Percentiles rank a stretch among this genome's conserved stretches.
Conservation (phyloP, 2,329 filamentous ascomycete species). For the Mycogone perniciosa region DNA sequence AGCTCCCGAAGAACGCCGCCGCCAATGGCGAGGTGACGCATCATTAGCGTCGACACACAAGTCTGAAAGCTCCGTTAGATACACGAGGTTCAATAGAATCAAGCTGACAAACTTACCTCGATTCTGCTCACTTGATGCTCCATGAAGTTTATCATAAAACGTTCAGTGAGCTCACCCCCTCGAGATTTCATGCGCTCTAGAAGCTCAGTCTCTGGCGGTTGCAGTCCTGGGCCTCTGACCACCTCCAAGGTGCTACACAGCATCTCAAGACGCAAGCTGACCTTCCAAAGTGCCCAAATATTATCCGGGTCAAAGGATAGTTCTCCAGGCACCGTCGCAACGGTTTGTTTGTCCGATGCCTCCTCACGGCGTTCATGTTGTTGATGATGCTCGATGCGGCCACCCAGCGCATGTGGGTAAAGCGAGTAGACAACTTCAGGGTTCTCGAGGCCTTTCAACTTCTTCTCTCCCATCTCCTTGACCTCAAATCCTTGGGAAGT, state of each 20-base stretch:
- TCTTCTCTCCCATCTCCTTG: constrained; percentile 91
- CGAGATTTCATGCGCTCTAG: constrained; percentile 61
- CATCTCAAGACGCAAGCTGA: constrained; percentile 86
- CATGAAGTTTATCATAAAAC: constrained; percentile 80
- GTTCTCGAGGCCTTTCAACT: constrained; percentile 95
- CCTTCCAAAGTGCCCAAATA: constrained; percentile 84
- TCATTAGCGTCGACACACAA: constrained; percentile 69
- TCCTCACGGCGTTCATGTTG: constrained; percentile 40
- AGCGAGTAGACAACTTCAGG: constrained; percentile 93
- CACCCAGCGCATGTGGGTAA: constrained; percentile 82
- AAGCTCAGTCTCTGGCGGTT: constrained; percentile 75
- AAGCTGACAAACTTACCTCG: constrained; percentile 59
- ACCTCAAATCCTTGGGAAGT: constrained; percentile 93
- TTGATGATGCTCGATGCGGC: constrained; percentile 66
- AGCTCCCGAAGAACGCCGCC: constrained; percentile 56
- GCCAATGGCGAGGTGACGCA: constrained; percentile 73
- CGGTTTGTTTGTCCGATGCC: constrained; percentile 50
- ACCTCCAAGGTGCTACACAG: constrained; percentile 84
- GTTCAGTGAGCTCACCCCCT: constrained; percentile 82
- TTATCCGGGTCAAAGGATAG: constrained; percentile 73
- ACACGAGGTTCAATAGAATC: constrained; percentile 17
- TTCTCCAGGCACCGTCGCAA: constrained; percentile 57
- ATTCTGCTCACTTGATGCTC: constrained; percentile 94
- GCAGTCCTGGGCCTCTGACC: constrained; percentile 54
- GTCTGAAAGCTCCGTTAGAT: constrained; percentile 45